These are phyloP conservation scores for Tricholoma sp. DNA, from an alignment of 768 basidiomycete species.

Conservation along the genomic window DNA sequence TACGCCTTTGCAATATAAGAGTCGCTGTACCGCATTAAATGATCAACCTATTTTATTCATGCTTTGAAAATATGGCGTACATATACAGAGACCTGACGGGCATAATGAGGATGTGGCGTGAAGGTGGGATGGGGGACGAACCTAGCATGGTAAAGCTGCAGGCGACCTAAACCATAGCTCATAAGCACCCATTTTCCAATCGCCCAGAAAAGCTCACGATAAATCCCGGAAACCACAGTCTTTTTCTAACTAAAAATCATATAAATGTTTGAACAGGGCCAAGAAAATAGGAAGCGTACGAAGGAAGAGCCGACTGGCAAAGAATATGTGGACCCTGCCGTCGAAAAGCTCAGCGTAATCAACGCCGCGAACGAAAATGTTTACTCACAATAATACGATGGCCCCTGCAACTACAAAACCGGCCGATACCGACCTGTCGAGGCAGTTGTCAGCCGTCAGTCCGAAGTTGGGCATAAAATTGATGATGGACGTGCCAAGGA, in stretches of 20 bases:
- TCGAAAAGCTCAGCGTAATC: not conserved
- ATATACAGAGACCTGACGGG: not conserved
- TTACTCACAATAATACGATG: not conserved
- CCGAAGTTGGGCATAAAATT: not conserved
- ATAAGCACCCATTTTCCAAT: not conserved
- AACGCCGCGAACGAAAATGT: not conserved
- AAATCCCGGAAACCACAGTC: not conserved
- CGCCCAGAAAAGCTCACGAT: not conserved
- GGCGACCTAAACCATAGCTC: not conserved
- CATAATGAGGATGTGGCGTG: not conserved
- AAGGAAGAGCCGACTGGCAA: not conserved
- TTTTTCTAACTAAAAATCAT: not conserved
- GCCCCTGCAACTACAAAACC: not conserved
- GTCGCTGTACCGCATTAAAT: not conserved
- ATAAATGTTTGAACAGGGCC: not conserved
- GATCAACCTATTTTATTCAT: not conserved
- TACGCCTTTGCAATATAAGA: not conserved
- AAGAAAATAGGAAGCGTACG: not conserved
- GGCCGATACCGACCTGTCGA: not conserved
- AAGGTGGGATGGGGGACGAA: not conserved
- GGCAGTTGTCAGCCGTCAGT: not conserved
- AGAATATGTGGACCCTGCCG: conserved; percentile 1
- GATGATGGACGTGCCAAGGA: not conserved
- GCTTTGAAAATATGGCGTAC: not conserved
- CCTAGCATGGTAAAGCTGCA: not conserved